phyloP scores from a whole-genome alignment of 1,284 basidiomycete genomes.

The Pholiota adiposa region DNA sequence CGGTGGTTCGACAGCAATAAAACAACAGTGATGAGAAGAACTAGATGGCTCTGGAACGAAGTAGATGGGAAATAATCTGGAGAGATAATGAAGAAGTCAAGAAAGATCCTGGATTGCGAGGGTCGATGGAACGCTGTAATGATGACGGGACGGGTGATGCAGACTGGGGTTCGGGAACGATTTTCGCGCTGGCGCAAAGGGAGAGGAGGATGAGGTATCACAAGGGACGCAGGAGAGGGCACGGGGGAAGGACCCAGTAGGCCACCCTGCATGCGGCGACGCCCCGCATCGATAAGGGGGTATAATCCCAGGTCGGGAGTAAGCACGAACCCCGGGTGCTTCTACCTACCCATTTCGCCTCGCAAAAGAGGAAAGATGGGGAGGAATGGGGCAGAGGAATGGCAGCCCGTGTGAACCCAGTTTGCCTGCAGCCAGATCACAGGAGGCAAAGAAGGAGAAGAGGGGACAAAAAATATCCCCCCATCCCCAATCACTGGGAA shows the following conservation, averaged over 20 bases:
- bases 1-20: conserved; percentile 16
- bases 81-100: conserved; percentile 2
- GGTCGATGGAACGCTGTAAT: neutral
- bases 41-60: conserved; percentile 10
- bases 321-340: neutral
- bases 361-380: neutral
- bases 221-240: neutral
- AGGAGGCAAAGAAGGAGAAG: conserved; percentile 4
- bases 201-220: neutral
- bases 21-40: conserved; percentile 21
- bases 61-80: conserved; percentile 10
- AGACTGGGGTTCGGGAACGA: neutral
- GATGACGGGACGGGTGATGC: neutral
- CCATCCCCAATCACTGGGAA: conserved; percentile 17
- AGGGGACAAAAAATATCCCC: neutral
- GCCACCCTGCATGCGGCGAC: neutral
- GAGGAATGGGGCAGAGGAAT: neutral
- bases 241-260: neutral
- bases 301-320: conserved; percentile 8
- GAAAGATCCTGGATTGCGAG: neutral
- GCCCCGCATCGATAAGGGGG: neutral
- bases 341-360: neutral
- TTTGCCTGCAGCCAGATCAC: neutral
- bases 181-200: neutral
- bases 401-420: conserved; percentile 10